A percentile compares a stretch with the other conserved stretches of the same genome.
phyloP scores from a whole-genome alignment of 2,329 filamentous ascomycete species.

The Xylaria sp. region DNA sequence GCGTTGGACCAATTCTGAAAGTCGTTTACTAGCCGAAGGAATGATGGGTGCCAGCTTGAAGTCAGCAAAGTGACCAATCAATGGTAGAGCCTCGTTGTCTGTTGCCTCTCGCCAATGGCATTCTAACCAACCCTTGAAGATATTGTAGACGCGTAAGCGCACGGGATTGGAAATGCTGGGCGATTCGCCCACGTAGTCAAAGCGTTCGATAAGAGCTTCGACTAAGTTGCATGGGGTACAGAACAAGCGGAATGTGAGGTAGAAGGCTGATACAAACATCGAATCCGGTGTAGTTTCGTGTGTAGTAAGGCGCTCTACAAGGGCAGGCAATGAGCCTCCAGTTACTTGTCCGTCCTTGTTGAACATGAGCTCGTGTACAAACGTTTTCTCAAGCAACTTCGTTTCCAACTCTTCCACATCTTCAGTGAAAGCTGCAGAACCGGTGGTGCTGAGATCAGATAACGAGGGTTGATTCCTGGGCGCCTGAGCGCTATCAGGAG shows the following conservation, averaged over 20 bases:
- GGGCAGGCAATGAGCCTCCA: constrained; percentile 79
- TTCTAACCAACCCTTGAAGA: constrained; percentile 96
- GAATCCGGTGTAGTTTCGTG: constrained; percentile 90
- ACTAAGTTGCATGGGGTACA: constrained; percentile 75
- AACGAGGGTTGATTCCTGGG: constrained; percentile 57
- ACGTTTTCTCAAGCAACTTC: constrained; percentile 85
- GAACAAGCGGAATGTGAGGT: constrained; percentile 92
- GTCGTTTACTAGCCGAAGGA: constrained; percentile 71
- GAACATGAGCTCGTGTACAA: constrained; percentile 81
- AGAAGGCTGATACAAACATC: constrained; percentile 90
- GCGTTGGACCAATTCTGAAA: constrained; percentile 73
- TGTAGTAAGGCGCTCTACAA: constrained; percentile 91
- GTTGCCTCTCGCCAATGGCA: constrained; percentile 85
- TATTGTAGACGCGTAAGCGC: constrained; percentile 86
- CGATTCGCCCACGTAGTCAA: constrained; percentile 82
- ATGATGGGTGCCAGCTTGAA: constrained; percentile 62
- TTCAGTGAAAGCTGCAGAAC: constrained; percentile 62
- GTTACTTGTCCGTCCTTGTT: constrained; percentile 95
- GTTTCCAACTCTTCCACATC: constrained; percentile 75
- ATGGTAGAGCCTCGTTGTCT: constrained; percentile 67
- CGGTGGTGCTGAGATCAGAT: constrained; percentile 62
- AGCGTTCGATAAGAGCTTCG: constrained; percentile 78
- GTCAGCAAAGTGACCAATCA: constrained; percentile 77
- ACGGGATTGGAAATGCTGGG: constrained; percentile 72
- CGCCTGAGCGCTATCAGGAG: constrained; percentile 60